These are phyloP conservation scores for Haplosporangium gracile DNA, from an alignment of 192 early-diverging fungal species.

Conservation along the genomic window DNA sequence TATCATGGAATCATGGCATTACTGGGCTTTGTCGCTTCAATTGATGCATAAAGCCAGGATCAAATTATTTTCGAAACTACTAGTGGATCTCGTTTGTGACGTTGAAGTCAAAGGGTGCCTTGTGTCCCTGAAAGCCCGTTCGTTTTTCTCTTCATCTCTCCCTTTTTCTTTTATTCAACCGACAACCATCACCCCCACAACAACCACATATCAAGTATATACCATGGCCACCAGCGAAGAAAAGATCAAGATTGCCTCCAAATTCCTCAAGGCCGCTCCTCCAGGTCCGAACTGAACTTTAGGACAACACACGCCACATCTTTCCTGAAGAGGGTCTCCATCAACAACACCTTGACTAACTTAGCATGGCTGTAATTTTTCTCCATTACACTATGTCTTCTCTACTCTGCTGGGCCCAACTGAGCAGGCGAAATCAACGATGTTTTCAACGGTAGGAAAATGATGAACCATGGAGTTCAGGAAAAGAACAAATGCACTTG, in stretches of 20 bases:
- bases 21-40: too few relatives aligned
- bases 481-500: neutral
- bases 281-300: slow-evolving; percentile 71
- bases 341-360: slow-evolving; percentile 1
- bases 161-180: neutral
- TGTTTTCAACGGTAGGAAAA: slow-evolving; percentile 89
- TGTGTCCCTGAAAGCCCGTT: neutral
- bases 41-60: too few relatives aligned
- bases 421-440: slow-evolving; percentile 84
- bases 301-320: neutral
- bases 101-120: neutral
- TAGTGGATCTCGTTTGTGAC: neutral
- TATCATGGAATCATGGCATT: too few relatives aligned
- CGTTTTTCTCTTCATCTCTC: neutral
- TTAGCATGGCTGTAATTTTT: neutral
- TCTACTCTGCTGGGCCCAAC: neutral
- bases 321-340: neutral
- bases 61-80: too few relatives aligned
- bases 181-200: neutral
- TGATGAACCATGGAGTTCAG: neutral
- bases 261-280: slow-evolving; percentile 88
- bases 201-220: neutral
- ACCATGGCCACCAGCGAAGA: slow-evolving; percentile 65
- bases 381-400: neutral
- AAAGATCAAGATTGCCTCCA: slow-evolving; percentile 80